phyloP scores from a whole-genome alignment of 164 flowering plant species.

The grape (Vitis vinifera) region DNA sequence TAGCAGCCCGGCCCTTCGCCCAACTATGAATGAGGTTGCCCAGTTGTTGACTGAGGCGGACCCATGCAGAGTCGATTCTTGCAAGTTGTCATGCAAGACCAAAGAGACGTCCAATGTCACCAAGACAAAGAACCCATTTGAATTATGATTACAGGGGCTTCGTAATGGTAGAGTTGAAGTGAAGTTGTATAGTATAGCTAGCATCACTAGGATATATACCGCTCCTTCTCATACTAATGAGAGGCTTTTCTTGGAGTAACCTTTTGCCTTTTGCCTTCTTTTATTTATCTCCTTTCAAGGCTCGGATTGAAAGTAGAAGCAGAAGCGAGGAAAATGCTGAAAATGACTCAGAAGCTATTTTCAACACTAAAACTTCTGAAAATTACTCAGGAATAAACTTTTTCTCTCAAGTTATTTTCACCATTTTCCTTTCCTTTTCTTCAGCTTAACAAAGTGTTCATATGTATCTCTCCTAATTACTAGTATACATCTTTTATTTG shows the following conservation, averaged over 20 bases:
- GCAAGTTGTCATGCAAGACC: slow-evolving; percentile 47
- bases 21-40: slow-evolving; percentile 90
- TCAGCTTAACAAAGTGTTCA: slow-evolving; percentile 12
- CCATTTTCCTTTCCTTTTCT: neutral
- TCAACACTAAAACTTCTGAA: too few species aligned
- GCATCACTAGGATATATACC: neutral
- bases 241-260: slow-evolving; percentile 12
- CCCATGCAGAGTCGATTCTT: slow-evolving; percentile 58
- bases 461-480: slow-evolving; percentile 5
- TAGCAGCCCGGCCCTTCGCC: slow-evolving; percentile 59
- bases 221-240: slow-evolving; percentile 10
- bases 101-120: slow-evolving; percentile 36
- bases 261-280: neutral
- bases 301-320: too few species aligned
- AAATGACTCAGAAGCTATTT: too few species aligned
- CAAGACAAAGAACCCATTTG: slow-evolving; percentile 29
- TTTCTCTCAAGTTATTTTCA: too few species aligned
- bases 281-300: too few species aligned
- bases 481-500: neutral
- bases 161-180: slow-evolving; percentile 6
- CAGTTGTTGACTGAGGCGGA: slow-evolving; percentile 77
- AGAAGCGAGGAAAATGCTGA: too few species aligned
- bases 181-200: neutral
- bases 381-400: too few species aligned
- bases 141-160: slow-evolving; percentile 19